A percentile compares a stretch with the other conserved stretches of the same genome.
These are phyloP conservation scores for Picea engelmannii DNA, from an alignment of 83 land plant genomes.

Conservation along the genomic window DNA sequence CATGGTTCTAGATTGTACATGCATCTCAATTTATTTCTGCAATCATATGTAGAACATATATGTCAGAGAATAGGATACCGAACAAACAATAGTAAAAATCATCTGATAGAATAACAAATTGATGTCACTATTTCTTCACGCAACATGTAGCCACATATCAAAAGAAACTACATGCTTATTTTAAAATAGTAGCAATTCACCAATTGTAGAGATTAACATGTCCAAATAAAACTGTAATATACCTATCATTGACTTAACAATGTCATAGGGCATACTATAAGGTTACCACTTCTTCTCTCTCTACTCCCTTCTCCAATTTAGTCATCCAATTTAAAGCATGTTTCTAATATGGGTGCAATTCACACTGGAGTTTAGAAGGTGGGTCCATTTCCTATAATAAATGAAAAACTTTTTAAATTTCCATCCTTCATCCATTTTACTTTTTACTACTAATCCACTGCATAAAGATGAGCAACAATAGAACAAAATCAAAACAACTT, in stretches of 20 bases:
- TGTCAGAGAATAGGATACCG: not conserved
- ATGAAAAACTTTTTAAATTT: not conserved
- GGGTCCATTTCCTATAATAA: conserved; percentile 82
- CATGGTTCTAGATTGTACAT: conserved; percentile 57
- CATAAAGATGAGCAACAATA: not conserved
- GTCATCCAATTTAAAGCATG: conserved; percentile 94
- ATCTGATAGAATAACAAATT: not conserved
- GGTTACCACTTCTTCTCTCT: conserved; percentile 69
- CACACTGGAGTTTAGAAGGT: conserved; percentile 66
- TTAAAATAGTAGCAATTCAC: not conserved
- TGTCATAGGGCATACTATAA: conserved; percentile 97
- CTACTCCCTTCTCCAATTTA: conserved; percentile 65
- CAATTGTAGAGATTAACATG: not conserved
- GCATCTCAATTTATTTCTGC: conserved; percentile 86
- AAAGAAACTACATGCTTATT: not conserved
- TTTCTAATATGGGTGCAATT: conserved; percentile 89
- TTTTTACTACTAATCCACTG: not conserved
- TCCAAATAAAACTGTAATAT: not conserved
- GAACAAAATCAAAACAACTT: not conserved
- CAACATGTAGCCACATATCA: not conserved
- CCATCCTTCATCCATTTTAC: not conserved
- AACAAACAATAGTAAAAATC: not conserved
- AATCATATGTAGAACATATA: not conserved
- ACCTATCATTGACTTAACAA: conserved; percentile 97
- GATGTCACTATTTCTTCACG: not conserved